phyloP scores from a whole-genome alignment of 176 grass and related monocot genomes.

The Zea luxurians region DNA sequence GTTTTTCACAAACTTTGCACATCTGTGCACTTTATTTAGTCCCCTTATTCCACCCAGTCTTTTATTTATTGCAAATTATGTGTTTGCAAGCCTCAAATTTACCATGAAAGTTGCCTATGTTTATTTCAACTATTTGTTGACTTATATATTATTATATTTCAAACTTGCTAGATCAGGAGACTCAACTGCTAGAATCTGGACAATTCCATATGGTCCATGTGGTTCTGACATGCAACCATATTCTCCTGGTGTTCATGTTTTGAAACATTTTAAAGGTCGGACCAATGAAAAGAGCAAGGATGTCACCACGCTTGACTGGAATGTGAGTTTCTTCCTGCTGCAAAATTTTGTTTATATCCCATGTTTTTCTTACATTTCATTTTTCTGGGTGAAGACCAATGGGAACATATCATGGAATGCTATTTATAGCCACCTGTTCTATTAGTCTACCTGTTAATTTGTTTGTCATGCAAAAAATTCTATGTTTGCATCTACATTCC shows the following conservation, averaged over 20 bases:
- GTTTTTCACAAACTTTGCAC: background rate
- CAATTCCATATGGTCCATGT: conserved; percentile 88
- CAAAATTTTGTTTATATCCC: conserved; percentile 3
- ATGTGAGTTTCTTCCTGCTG: conserved; percentile 53
- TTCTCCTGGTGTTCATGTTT: conserved; percentile 72
- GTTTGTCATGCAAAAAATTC: background rate
- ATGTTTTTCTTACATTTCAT: background rate
- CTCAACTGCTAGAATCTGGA: conserved; percentile 99
- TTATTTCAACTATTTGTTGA: background rate
- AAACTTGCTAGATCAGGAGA: conserved; percentile 77
- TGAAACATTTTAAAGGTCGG: conserved; percentile 92
- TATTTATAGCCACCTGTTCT: conserved; percentile 15
- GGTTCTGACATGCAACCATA: conserved; percentile 55
- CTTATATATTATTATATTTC: conserved; percentile 33
- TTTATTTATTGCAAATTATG: conserved; percentile 17
- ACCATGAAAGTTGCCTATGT: conserved; percentile 10
- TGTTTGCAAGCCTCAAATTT: background rate
- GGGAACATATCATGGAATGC: background rate
- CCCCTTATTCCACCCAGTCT: background rate
- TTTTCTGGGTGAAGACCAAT: background rate
- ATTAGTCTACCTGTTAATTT: conserved; percentile 12
- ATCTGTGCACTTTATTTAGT: background rate
- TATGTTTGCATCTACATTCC: conserved; percentile 15
- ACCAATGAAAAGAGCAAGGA: conserved; percentile 98
- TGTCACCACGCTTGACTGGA: conserved; percentile 99